Evolutionary conservation across 2,329 filamentous ascomycete genomes (phyloP).

Genomic region (Fusarium sarcochroum): DNA sequence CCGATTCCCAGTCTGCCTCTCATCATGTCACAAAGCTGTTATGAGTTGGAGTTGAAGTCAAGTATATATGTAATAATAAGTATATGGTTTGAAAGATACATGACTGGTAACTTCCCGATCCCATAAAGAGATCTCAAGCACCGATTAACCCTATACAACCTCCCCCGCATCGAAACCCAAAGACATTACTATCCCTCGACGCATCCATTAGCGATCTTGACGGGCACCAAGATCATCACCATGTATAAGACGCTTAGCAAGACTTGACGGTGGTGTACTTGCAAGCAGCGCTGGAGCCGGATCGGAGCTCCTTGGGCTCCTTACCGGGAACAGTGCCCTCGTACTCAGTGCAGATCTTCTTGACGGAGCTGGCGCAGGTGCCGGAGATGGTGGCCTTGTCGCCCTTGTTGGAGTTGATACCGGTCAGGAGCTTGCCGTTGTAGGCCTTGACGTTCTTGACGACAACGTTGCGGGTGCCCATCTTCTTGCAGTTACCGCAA

Average conservation of each 20-base stretch:
- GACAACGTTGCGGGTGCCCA: constrained; percentile 45
- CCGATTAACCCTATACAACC: neutral
- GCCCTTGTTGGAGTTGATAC: constrained; percentile 48
- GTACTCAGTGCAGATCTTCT: constrained; percentile 45
- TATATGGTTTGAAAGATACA: constrained; percentile 13
- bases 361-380: constrained; percentile 41
- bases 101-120: neutral
- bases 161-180: neutral
- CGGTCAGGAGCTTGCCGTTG: constrained; percentile 45
- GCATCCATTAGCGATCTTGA: neutral
- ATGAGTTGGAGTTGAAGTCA: too few species aligned
- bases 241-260: constrained; percentile 28
- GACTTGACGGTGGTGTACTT: constrained; percentile 42
- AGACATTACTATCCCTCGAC: neutral
- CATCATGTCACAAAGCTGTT: too few species aligned
- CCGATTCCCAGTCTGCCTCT: too few species aligned
- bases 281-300: constrained; percentile 42
- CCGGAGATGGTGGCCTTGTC: constrained; percentile 39
- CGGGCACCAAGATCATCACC: neutral
- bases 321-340: constrained; percentile 44
- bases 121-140: constrained; percentile 5
- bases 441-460: constrained; percentile 45
- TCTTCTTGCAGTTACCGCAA: constrained; percentile 48
- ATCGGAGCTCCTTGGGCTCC: constrained; percentile 45
- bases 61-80: constrained; percentile 12